Conservation (phyloP, 148 eudicot species). For the Nyssa sinensis region DNA sequence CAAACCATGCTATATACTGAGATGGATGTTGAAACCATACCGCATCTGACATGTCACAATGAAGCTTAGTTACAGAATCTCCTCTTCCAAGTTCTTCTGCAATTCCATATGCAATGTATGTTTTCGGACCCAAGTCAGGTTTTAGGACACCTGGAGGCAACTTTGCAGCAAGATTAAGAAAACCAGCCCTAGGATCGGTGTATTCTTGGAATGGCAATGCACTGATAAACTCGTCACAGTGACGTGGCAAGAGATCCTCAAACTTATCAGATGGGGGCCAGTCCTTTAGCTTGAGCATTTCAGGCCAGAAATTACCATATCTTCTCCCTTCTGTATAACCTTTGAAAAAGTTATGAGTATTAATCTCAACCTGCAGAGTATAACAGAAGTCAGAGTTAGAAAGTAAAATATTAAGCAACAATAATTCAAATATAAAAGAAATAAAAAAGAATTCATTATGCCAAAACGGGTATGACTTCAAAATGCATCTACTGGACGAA, state of each 20-base stretch:
- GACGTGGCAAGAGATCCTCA: slow-evolving; percentile 85
- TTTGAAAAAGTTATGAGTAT: slow-evolving; percentile 59
- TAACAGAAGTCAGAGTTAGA: neutral
- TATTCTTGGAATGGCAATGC: slow-evolving; percentile 82
- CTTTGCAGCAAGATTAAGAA: slow-evolving; percentile 74
- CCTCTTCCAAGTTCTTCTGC: slow-evolving; percentile 84
- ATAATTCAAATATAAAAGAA: neutral
- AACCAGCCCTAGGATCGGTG: slow-evolving; percentile 77
- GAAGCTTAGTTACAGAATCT: slow-evolving; percentile 96
- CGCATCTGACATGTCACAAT: slow-evolving; percentile 96
- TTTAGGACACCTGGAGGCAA: slow-evolving; percentile 60
- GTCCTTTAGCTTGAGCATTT: slow-evolving; percentile 93
- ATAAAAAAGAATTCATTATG: too few species aligned
- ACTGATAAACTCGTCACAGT: slow-evolving; percentile 74
- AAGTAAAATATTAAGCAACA: neutral
- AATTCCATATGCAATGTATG: slow-evolving; percentile 83
- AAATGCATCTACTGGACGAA: neutral
- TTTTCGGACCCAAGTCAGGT: slow-evolving; percentile 95
- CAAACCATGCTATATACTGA: neutral
- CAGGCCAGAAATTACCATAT: slow-evolving; percentile 81
- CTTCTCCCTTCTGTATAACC: slow-evolving; percentile 74
- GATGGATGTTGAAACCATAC: slow-evolving; percentile 40
- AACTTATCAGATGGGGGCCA: slow-evolving; percentile 95
- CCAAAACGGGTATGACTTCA: too few species aligned
- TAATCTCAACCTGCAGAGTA: slow-evolving; percentile 61